Evolutionary conservation across 805 yeast species (phyloP).

Genomic region (Dipodascopsis tothii): DNA sequence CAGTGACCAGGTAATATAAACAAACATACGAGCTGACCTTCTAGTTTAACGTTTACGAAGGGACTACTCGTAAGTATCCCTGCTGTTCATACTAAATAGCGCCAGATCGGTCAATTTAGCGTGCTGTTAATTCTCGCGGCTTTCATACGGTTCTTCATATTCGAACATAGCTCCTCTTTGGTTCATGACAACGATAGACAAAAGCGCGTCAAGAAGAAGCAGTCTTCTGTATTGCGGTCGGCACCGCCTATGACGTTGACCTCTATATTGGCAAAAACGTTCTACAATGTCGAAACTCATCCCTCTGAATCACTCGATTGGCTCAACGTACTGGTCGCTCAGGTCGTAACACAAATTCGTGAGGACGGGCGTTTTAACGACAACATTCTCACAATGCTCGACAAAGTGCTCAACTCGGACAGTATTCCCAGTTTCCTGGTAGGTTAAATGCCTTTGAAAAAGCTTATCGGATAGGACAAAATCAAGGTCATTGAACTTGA

Average conservation of each 20-base stretch:
- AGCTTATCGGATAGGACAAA: constrained; percentile 39
- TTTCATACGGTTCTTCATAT: constrained; percentile 37
- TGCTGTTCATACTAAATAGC: too few species aligned
- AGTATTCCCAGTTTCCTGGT: constrained; percentile 66
- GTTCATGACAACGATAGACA: neutral
- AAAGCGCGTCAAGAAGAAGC: constrained; percentile 12
- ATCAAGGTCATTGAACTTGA: constrained; percentile 79
- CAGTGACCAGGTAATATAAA: too few species aligned
- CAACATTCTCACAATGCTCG: constrained; percentile 72
- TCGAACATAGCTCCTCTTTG: constrained; percentile 25
- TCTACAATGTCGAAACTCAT: constrained; percentile 83
- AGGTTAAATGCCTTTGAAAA: neutral
- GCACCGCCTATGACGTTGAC: constrained; percentile 23
- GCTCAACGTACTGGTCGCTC: constrained; percentile 93
- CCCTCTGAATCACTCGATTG: constrained; percentile 88
- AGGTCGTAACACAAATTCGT: constrained; percentile 76
- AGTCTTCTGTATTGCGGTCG: constrained; percentile 22
- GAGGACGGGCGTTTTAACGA: constrained; percentile 82
- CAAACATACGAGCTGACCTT: too few species aligned
- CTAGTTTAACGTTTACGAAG: constrained; percentile 24
- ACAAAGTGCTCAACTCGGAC: constrained; percentile 53
- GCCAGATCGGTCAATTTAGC: constrained; percentile 36
- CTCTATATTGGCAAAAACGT: constrained; percentile 76
- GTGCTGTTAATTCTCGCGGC: constrained; percentile 34
- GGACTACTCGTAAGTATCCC: constrained; percentile 21